phyloP scores from a whole-genome alignment of 768 basidiomycete species.

The Lactifluus volemus region DNA sequence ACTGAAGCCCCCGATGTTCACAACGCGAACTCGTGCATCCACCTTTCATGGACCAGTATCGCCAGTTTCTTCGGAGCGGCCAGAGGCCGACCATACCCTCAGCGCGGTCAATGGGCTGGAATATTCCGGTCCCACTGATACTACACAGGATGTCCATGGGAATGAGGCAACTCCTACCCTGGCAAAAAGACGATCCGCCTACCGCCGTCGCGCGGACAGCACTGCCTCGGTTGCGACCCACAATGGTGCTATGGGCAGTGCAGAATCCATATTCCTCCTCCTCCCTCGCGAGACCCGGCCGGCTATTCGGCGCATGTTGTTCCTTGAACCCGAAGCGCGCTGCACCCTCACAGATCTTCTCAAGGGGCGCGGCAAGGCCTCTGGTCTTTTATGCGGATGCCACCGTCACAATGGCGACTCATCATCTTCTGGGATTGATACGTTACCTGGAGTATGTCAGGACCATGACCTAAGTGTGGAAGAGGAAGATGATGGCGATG shows the following conservation, averaged over 20 bases:
- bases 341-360: constrained; percentile 91
- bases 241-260: constrained; percentile 50
- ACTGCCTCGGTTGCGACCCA: constrained; percentile 48
- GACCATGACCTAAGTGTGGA: constrained; percentile 60
- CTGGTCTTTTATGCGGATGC: constrained; percentile 76
- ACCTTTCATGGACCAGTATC: constrained; percentile 16
- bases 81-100: constrained; percentile 7
- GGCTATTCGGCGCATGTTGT: constrained; percentile 89
- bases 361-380: constrained; percentile 67
- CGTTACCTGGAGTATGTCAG: constrained; percentile 37
- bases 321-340: constrained; percentile 77
- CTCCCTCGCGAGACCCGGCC: constrained; percentile 88
- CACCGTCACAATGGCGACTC: constrained; percentile 24
- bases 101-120: constrained; percentile 14
- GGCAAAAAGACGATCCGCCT: background rate
- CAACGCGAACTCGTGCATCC: constrained; percentile 9
- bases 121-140: constrained; percentile 3
- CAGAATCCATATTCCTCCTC: constrained; percentile 93
- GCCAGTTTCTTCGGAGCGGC: background rate
- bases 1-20: background rate
- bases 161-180: constrained; percentile 14
- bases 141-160: background rate
- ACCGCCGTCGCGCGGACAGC: constrained; percentile 27
- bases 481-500: constrained; percentile 75
- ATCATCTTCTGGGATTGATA: constrained; percentile 34